Base-by-base conservation (phyloP, 179 eudicot species). In the Sideroxylon spinosum region DNA sequence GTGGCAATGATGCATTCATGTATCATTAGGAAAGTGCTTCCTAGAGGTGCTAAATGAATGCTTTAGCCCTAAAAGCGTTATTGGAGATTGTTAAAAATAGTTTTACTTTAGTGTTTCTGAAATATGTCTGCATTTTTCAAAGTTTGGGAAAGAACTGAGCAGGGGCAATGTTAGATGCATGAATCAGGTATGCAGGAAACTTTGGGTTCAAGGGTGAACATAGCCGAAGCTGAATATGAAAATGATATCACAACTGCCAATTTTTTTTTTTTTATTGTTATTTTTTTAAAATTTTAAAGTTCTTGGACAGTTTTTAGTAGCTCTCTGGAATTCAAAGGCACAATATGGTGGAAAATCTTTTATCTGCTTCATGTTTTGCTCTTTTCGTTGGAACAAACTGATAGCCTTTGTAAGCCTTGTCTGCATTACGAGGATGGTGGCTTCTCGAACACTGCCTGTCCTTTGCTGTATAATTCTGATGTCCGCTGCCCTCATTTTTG, bases 241-340 rank as follows among this genome's bases (percentile, higher is more conserved):
- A n/a, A 74, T 56, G 20, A 60, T 9, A 13, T 44, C 44, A 26
- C 53, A 44, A 46, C 66, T 14, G 19, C 52, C 4, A 26, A 78
- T 9, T 76, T 61, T 80, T 75, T 32, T 71, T 37, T 37, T 37
- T 37, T 1, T 1, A 1, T 68, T 81, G n/a, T n/a, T n/a, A n/a
- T n/a, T n/a, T n/a, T n/a, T n/a, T n/a, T n/a, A n/a, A n/a, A n/a
- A n/a, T n/a, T 19, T 68, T 32, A 63, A 60, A n/a, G 49, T 61
- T 53, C 20, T 3, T 75, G 57, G 37, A 75, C 57, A 37, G 25
- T 37, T 3, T 37, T 3, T 37, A 25, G 28, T 61, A 29, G 69
- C 46, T 61, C 22, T 48, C 56, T 32, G 9, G 73, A 37, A 55
- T 11, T 55, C 5, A 16, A 13, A 5, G 60, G 17, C 17, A 55